Percentiles rank a stretch among this genome's conserved stretches.
Evolutionary conservation across 176 grass and related monocot species (phyloP).

Genomic region (Lolium multiflorum): DNA sequence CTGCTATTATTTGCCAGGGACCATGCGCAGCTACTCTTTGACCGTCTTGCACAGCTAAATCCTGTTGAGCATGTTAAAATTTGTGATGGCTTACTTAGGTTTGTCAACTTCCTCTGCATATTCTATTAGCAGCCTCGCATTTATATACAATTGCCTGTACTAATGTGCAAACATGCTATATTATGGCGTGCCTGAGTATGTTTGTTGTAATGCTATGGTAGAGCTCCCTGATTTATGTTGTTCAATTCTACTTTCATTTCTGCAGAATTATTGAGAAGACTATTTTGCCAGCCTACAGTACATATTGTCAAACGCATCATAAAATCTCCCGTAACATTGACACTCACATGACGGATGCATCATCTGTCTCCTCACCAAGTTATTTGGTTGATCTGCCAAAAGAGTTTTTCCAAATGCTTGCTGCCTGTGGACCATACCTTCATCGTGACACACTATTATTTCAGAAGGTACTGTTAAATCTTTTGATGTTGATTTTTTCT

Average conservation of each 20-base stretch:
- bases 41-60: conserved; percentile 81
- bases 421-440: conserved; percentile 79
- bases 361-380: conserved; percentile 44
- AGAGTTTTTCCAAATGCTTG: conserved; percentile 95
- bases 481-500: conserved; percentile 33
- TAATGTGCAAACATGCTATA: conserved; percentile 26
- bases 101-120: conserved; percentile 46
- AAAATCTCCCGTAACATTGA: conserved; percentile 46
- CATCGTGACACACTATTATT: conserved; percentile 81
- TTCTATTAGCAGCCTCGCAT: conserved; percentile 37
- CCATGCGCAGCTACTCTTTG: conserved; percentile 91
- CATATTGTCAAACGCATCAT: conserved; percentile 58
- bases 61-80: conserved; percentile 93
- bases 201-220: conserved; percentile 34
- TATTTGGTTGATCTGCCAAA: conserved; percentile 54
- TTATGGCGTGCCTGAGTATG: conserved; percentile 26
- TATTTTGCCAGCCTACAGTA: conserved; percentile 66
- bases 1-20: conserved; percentile 61
- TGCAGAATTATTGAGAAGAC: conserved; percentile 85
- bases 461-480: conserved; percentile 74
- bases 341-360: conserved; percentile 50
- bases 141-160: conserved; percentile 25
- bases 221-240: conserved; percentile 30
- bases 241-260: conserved; percentile 36
- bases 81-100: conserved; percentile 91